These are phyloP conservation scores for Aspergillus sp. DNA, from an alignment of 2,329 filamentous ascomycete species.

Conservation along the genomic window DNA sequence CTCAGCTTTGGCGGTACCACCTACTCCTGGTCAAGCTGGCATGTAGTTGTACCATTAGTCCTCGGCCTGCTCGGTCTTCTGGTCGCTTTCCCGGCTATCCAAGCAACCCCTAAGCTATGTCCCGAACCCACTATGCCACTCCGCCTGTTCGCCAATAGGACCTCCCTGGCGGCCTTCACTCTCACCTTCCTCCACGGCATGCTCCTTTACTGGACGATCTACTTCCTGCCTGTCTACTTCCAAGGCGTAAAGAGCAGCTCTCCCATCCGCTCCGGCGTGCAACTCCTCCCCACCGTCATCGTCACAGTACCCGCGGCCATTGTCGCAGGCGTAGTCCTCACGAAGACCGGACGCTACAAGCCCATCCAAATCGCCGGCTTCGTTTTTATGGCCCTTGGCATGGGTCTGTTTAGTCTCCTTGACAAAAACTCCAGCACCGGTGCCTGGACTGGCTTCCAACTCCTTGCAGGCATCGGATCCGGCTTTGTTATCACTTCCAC, in stretches of 20 bases:
- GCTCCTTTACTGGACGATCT: slow-evolving; percentile 15
- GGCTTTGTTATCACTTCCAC: slow-evolving; percentile 29
- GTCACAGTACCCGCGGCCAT: slow-evolving; percentile 28
- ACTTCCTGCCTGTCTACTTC: slow-evolving; percentile 51
- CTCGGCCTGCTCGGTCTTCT: slow-evolving; percentile 25
- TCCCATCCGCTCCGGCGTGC: slow-evolving; percentile 35
- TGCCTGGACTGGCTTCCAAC: slow-evolving; percentile 32
- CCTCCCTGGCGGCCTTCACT: slow-evolving; percentile 15
- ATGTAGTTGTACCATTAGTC: slow-evolving; percentile 28
- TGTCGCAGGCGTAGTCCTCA: slow-evolving; percentile 32
- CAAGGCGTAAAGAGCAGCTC: slow-evolving; percentile 41
- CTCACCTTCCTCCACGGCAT: slow-evolving; percentile 20
- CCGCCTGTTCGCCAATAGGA: slow-evolving; percentile 48
- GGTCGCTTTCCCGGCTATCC: slow-evolving; percentile 20
- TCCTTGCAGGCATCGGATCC: slow-evolving; percentile 26
- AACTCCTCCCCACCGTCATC: slow-evolving; percentile 30
- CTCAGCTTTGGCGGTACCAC: slow-evolving; percentile 32
- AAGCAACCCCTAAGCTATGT: slow-evolving; percentile 4
- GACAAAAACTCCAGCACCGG: slow-evolving; percentile 25
- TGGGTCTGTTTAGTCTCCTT: slow-evolving; percentile 32
- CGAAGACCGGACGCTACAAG: slow-evolving; percentile 35
- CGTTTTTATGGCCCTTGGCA: slow-evolving; percentile 25
- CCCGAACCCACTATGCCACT: slow-evolving; percentile 44
- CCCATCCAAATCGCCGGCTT: slow-evolving; percentile 32
- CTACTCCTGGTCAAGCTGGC: slow-evolving; percentile 33